These are phyloP conservation scores for Spathaspora passalidarum DNA, from an alignment of 805 yeast species.

Conservation along the genomic window DNA sequence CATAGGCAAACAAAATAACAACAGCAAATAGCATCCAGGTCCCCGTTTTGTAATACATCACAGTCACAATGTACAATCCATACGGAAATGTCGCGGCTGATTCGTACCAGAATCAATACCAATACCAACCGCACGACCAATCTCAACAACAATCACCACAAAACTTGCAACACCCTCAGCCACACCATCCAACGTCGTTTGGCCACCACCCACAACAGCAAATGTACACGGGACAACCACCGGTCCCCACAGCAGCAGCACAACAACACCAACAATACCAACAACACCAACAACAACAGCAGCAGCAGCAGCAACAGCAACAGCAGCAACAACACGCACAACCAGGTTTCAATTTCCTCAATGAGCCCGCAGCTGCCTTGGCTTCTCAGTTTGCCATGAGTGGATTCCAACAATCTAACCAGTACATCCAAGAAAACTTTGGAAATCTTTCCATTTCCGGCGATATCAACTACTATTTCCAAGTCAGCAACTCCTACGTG, in stretches of 20 bases:
- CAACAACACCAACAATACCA: slow-evolving; percentile 11
- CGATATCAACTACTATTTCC: slow-evolving; percentile 81
- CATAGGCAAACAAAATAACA: neutral
- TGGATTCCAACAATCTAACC: slow-evolving; percentile 79
- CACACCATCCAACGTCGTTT: slow-evolving; percentile 20
- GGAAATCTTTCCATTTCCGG: slow-evolving; percentile 46
- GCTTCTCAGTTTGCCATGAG: slow-evolving; percentile 86
- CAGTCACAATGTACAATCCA: slow-evolving; percentile 34
- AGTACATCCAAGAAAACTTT: slow-evolving; percentile 72
- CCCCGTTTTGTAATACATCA: neutral
- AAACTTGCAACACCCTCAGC: slow-evolving; percentile 33
- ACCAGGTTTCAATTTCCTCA: slow-evolving; percentile 46
- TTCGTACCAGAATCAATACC: slow-evolving; percentile 27
- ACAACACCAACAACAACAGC: slow-evolving; percentile 16
- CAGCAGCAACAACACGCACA: slow-evolving; percentile 14
- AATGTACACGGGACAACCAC: slow-evolving; percentile 30
- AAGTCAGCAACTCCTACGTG: slow-evolving; percentile 88
- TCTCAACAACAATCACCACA: slow-evolving; percentile 27
- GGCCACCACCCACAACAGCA: slow-evolving; percentile 14
- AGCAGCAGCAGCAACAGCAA: slow-evolving; percentile 14
- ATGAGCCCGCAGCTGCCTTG: slow-evolving; percentile 77
- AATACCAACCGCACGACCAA: slow-evolving; percentile 24
- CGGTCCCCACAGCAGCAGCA: slow-evolving; percentile 25
- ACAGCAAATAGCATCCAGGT: neutral
- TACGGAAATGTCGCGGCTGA: slow-evolving; percentile 27